Percentiles rank a stretch among this genome's conserved stretches.
Conservation (phyloP, 2,329 filamentous ascomycete species). For the Davidsoniella neocaledoniae region DNA sequence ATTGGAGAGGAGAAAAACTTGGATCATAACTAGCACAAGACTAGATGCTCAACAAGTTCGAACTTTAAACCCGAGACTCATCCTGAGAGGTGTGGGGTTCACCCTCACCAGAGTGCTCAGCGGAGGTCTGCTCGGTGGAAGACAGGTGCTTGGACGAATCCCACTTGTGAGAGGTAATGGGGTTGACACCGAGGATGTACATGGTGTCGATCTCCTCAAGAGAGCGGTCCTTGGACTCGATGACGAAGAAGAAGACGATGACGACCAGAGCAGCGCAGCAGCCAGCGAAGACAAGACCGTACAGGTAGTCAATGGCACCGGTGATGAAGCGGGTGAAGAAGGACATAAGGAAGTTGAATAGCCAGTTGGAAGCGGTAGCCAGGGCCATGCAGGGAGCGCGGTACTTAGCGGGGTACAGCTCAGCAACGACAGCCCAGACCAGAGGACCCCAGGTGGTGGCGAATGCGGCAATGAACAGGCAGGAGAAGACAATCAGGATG, state of each 20-base stretch:
- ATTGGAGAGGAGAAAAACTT: background rate
- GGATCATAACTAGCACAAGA: background rate
- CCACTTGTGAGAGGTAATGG: constrained; percentile 28
- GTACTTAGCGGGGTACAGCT: constrained; percentile 45
- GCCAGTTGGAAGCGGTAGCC: constrained; percentile 42
- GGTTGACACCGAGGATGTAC: constrained; percentile 41
- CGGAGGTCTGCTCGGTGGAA: constrained; percentile 10
- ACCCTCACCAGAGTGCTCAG: constrained; percentile 12
- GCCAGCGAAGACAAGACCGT: constrained; percentile 55
- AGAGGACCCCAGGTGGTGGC: constrained; percentile 56
- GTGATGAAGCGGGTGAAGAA: constrained; percentile 55
- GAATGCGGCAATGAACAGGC: constrained; percentile 49
- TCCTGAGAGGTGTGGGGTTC: constrained; percentile 10
- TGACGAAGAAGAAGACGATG: constrained; percentile 60
- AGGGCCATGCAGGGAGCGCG: constrained; percentile 37
- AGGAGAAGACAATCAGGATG: constrained; percentile 50
- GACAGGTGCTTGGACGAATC: constrained; percentile 15
- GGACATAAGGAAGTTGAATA: constrained; percentile 45
- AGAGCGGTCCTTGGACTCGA: constrained; percentile 53
- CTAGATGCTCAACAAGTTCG: background rate
- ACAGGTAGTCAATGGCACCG: constrained; percentile 49
- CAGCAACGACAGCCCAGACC: constrained; percentile 47
- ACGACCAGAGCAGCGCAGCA: constrained; percentile 45
- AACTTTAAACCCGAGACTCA: constrained; percentile 7
- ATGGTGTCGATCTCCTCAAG: constrained; percentile 66